A percentile compares a stretch with the other conserved stretches of the same genome.
These are phyloP conservation scores for Neocucurbitaria cava DNA, from an alignment of 2,329 filamentous ascomycete genomes.

Conservation along the genomic window DNA sequence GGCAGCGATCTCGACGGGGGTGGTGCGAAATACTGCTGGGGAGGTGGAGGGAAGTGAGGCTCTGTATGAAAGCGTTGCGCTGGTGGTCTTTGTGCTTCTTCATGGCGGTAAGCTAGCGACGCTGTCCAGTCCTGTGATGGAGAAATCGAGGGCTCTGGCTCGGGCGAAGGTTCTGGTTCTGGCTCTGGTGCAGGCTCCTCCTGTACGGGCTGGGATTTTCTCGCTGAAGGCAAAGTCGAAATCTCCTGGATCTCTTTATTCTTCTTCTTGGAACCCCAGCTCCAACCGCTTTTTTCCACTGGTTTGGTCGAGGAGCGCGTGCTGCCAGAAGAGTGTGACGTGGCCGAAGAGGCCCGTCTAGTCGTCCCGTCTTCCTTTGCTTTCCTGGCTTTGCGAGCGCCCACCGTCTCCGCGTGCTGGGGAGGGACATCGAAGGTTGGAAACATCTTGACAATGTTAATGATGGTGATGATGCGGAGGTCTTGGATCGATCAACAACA, in stretches of 20 bases:
- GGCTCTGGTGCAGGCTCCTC: background rate
- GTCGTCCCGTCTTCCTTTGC: conserved; percentile 27
- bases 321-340: conserved; percentile 33
- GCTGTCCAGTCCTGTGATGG: conserved; percentile 4
- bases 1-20: conserved; percentile 16
- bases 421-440: conserved; percentile 37
- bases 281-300: conserved; percentile 19
- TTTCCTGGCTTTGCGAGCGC: conserved; percentile 31
- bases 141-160: conserved; percentile 16
- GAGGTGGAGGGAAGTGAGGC: conserved; percentile 7
- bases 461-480: conserved; percentile 13
- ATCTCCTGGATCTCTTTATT: conserved; percentile 36
- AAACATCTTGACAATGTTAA: conserved; percentile 26
- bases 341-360: conserved; percentile 25
- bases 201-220: conserved; percentile 5
- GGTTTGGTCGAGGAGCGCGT: conserved; percentile 16
- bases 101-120: conserved; percentile 4
- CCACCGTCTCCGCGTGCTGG: conserved; percentile 33
- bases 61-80: conserved; percentile 7
- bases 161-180: conserved; percentile 18
- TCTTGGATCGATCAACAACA: conserved; percentile 7
- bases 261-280: conserved; percentile 17
- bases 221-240: conserved; percentile 17
- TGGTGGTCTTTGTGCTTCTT: conserved; percentile 6
- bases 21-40: conserved; percentile 17